phyloP scores from a whole-genome alignment of 192 early-diverging fungal genomes.

The Gigaspora rosea region DNA sequence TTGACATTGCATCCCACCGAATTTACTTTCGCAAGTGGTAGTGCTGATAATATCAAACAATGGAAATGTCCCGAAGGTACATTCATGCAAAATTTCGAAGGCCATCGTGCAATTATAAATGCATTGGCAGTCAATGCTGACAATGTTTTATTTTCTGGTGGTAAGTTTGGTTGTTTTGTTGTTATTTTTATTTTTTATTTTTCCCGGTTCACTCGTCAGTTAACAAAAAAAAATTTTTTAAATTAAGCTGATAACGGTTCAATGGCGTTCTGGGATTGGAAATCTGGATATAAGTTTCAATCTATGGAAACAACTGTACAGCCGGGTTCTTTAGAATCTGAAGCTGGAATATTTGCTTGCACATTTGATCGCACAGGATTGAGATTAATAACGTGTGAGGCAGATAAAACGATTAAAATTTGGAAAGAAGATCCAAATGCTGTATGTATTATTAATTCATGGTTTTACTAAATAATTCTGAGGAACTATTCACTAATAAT shows the following conservation, averaged over 20 bases:
- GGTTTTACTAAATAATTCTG: not conserved
- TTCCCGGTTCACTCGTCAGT: not conserved
- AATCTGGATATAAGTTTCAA: slow-evolving; percentile 95
- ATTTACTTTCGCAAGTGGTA: slow-evolving; percentile 88
- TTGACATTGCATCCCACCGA: slow-evolving; percentile 91
- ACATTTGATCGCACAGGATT: slow-evolving; percentile 95
- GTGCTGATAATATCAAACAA: slow-evolving; percentile 93
- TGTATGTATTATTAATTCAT: slow-evolving; percentile 36
- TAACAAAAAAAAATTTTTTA: not conserved
- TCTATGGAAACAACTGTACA: slow-evolving; percentile 83
- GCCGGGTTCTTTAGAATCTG: slow-evolving; percentile 93
- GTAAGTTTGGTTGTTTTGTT: slow-evolving; percentile 39
- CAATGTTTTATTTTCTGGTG: slow-evolving; percentile 92
- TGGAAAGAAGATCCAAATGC: slow-evolving; percentile 89
- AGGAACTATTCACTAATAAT: slow-evolving; percentile 16
- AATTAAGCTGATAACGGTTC: slow-evolving; percentile 85
- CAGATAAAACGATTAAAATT: slow-evolving; percentile 99
- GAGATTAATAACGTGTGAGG: slow-evolving; percentile 96
- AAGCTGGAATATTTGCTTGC: slow-evolving; percentile 93
- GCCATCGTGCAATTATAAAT: slow-evolving; percentile 89
- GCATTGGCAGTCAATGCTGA: slow-evolving; percentile 87
- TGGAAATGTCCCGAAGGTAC: slow-evolving; percentile 95
- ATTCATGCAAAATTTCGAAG: slow-evolving; percentile 94
- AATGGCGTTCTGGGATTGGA: slow-evolving; percentile 98
- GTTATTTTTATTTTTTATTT: slow-evolving; percentile 17